Evolutionary conservation across 169 alveolate species (phyloP), one percentile per base, ranked within the genome.

Genomic region (Plasmodium yoelii): DNA sequence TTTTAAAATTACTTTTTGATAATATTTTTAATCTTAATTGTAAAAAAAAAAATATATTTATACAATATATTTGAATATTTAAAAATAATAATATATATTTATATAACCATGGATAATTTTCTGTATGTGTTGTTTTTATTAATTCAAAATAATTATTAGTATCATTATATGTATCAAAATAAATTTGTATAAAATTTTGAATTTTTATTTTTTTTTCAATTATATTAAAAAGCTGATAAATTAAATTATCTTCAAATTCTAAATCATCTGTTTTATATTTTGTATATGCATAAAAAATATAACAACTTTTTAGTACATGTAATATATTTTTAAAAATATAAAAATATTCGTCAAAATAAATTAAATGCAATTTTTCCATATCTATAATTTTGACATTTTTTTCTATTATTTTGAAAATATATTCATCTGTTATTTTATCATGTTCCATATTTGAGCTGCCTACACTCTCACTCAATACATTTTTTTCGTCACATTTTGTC

Each of bases 311-410:
- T 47, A 80, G 28, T 13, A 80, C 73, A 19, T 55, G 49, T 46
- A 80, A 12, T 3, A 80, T 60, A 55, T 67, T 80, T 55, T 65
- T 80, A 60, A 80, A 80, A 0, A 80, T 68, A 47, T 80, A 80
- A 67, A 80, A 80, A 28, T 80, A 80, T 42, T 80, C 90, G 39
- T 80, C 73, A 47, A 80, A 80, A 1, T 80, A 80, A 19, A 80
- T 5, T 18, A 53, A 28, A 51, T 80, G 90, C n/a, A 80, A 19
- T 6, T 39, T 67, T 8, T 22, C 60, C 90, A 80, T 80, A 15
- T 80, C 72, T 10, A 80, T 13, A 0, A 12, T 5, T 1, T 67
- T 39, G 1, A 9, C 34, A 6, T 67, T 67, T 2, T 67, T 15
- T 70, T 80, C 56, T 19, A 80, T 13, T 47, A 42, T 22, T 18